Evolutionary conservation across 2,329 filamentous ascomycete species (phyloP).

Genomic region (Talaromyces marneffei): DNA sequence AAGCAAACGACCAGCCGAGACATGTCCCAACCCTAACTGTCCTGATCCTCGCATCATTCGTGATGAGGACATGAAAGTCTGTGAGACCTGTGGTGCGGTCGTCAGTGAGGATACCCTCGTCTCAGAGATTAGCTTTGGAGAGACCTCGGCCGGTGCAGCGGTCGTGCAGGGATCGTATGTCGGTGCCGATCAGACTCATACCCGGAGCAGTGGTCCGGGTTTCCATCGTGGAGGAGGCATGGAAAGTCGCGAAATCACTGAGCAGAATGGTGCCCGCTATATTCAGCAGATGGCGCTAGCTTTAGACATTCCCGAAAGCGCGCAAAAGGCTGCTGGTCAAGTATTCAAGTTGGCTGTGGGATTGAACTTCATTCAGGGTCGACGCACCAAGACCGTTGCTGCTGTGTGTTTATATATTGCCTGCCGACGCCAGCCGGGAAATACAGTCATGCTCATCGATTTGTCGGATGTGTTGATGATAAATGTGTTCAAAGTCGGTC

Average conservation of each 20-base stretch:
- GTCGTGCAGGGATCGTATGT: conserved; percentile 88
- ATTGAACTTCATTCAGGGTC: conserved; percentile 77
- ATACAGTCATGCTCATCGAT: conserved; percentile 90
- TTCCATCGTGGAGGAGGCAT: conserved; percentile 44
- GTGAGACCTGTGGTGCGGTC: conserved; percentile 77
- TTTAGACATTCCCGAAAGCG: conserved; percentile 49
- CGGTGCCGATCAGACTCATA: conserved; percentile 75
- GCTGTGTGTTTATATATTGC: conserved; percentile 89
- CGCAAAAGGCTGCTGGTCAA: conserved; percentile 61
- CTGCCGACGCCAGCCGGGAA: conserved; percentile 70
- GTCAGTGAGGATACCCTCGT: conserved; percentile 85
- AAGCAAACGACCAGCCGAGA: conserved; percentile 23
- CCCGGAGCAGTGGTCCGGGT: conserved; percentile 52
- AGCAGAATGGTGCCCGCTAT: conserved; percentile 40
- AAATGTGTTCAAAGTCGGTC: conserved; percentile 88
- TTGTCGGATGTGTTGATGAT: conserved; percentile 77
- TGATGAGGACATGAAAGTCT: conserved; percentile 52
- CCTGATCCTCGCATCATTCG: conserved; percentile 42
- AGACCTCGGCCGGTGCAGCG: conserved; percentile 77
- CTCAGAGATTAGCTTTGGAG: conserved; percentile 84
- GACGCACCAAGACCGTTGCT: conserved; percentile 75
- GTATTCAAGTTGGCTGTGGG: conserved; percentile 71
- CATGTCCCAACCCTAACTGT: conserved; percentile 43
- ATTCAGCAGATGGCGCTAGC: conserved; percentile 39
- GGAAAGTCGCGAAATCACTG: conserved; percentile 46